A percentile compares a stretch with the other conserved stretches of the same genome.
Conservation (phyloP, 257 asterid genomes). For the Nicotiana otophora region DNA sequence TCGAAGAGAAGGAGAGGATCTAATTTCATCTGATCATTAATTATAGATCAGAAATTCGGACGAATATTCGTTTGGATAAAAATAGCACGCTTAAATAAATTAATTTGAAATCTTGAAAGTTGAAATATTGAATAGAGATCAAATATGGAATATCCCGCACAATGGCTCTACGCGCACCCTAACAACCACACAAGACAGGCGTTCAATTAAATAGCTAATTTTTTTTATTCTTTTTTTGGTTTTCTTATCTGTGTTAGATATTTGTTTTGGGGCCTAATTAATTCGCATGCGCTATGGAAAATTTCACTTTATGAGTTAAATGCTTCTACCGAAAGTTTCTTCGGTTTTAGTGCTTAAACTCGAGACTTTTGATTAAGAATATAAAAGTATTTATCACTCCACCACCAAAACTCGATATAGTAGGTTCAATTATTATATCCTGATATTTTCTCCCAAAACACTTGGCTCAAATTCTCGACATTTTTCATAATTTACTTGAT, state of each 20-base stretch:
- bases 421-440: too few species aligned
- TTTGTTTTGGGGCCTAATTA: too few species aligned
- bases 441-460: too few species aligned
- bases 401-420: too few species aligned
- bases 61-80: slow-evolving; percentile 6
- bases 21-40: neutral
- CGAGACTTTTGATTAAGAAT: too few species aligned
- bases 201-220: neutral
- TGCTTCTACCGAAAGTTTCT: too few species aligned
- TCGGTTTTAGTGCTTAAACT: too few species aligned
- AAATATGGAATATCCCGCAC: neutral
- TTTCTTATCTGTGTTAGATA: too few species aligned
- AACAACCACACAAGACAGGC: neutral
- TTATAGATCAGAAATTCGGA: neutral
- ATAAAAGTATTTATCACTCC: too few species aligned
- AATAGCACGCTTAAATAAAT: neutral
- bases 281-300: too few species aligned
- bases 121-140: neutral
- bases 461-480: neutral
- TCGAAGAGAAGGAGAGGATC: neutral
- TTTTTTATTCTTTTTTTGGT: neutral
- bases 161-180: neutral
- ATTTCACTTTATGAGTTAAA: too few species aligned
- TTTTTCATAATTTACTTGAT: neutral
- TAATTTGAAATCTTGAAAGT: neutral